Evolutionary conservation across 768 basidiomycete species (phyloP).

Genomic region (Megacollybia marginata): DNA sequence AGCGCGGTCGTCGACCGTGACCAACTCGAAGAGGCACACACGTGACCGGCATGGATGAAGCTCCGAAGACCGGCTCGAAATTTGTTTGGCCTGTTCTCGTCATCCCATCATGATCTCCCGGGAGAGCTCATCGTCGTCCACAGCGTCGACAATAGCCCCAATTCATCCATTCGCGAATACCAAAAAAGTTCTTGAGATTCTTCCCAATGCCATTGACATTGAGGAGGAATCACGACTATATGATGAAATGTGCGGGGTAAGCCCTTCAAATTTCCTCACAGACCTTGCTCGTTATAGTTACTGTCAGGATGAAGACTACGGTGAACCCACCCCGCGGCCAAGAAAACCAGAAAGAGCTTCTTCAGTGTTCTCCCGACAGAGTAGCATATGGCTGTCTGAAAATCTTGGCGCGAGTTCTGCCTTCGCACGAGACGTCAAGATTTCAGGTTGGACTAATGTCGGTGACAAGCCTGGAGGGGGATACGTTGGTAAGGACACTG

Average conservation of each 20-base stretch:
- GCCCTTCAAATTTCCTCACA: constrained; percentile 6
- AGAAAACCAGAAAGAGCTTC: constrained; percentile 28
- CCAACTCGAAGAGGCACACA: too few species aligned
- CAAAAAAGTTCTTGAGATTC: constrained; percentile 42
- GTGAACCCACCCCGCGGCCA: constrained; percentile 14
- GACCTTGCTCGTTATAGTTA: neutral
- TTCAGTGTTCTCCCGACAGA: constrained; percentile 56
- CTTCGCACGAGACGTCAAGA: constrained; percentile 60
- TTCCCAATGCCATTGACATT: constrained; percentile 54
- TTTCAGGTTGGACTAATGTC: constrained; percentile 67
- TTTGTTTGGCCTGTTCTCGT: neutral
- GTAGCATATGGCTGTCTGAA: constrained; percentile 55
- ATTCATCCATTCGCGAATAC: constrained; percentile 39
- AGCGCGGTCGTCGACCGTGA: too few species aligned
- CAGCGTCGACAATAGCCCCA: constrained; percentile 6
- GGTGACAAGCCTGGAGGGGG: constrained; percentile 50
- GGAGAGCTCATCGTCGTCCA: neutral
- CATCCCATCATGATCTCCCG: neutral
- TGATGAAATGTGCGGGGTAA: constrained; percentile 51
- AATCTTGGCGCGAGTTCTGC: constrained; percentile 43
- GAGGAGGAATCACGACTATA: constrained; percentile 64
- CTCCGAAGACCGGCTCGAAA: neutral
- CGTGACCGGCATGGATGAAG: neutral
- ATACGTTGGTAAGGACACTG: constrained; percentile 50
- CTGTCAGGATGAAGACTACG: constrained; percentile 4